Evolutionary conservation across 2,329 filamentous ascomycete genomes (phyloP).

Genomic region (Talaromyces atroroseus): DNA sequence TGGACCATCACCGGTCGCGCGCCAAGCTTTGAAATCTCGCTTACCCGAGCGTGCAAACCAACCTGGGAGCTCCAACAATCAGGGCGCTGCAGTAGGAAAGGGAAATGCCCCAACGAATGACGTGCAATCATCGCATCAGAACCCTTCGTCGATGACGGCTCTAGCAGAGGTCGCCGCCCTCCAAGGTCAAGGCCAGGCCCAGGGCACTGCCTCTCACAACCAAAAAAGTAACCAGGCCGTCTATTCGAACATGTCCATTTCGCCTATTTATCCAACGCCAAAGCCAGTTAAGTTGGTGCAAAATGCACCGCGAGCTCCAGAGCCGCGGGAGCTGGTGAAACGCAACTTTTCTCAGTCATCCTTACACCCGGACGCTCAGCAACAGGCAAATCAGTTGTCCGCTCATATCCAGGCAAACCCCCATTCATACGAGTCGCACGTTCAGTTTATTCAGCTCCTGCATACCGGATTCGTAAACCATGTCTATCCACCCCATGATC

Average conservation of each 20-base stretch:
- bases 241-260: conserved; percentile 37
- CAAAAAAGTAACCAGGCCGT: conserved; percentile 27
- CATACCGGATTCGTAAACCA: conserved; percentile 45
- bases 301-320: conserved; percentile 41
- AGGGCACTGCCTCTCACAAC: conserved; percentile 30
- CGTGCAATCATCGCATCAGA: conserved; percentile 32
- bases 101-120: conserved; percentile 27
- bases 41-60: conserved; percentile 35
- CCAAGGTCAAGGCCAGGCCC: conserved; percentile 35
- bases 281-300: conserved; percentile 34
- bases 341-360: conserved; percentile 40
- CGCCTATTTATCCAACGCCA: conserved; percentile 35
- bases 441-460: conserved; percentile 42
- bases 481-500: conserved; percentile 41
- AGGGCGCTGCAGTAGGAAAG: conserved; percentile 24
- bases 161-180: conserved; percentile 44
- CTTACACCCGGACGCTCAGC: conserved; percentile 36
- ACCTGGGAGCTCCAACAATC: conserved; percentile 26
- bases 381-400: conserved; percentile 36
- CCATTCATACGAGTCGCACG: conserved; percentile 43
- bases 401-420: conserved; percentile 41
- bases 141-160: conserved; percentile 45
- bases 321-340: conserved; percentile 35
- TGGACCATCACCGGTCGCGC: conserved; percentile 38
- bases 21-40: conserved; percentile 36